Percentiles rank a stretch among this genome's conserved stretches.
Evolutionary conservation across 805 yeast species (phyloP).

Genomic region (Jamesozyma spencerorum): DNA sequence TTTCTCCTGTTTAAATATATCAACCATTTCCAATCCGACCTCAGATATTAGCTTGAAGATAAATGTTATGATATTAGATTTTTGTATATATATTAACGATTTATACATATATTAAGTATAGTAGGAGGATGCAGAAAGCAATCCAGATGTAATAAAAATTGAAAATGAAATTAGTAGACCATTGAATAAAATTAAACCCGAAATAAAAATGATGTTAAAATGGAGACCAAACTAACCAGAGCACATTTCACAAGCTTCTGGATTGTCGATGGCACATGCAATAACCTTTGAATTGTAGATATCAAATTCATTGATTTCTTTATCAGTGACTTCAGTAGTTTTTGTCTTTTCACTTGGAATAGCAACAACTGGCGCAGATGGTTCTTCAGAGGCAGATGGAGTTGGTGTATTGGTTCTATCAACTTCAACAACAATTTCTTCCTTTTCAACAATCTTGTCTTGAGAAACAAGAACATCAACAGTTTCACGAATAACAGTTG

Average conservation of each 20-base stretch:
- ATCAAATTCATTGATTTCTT: conserved; percentile 50
- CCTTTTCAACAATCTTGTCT: neutral
- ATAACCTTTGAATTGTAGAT: conserved; percentile 87
- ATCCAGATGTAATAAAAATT: neutral
- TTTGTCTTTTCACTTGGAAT: conserved; percentile 33
- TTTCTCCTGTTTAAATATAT: no score
- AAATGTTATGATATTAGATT: neutral
- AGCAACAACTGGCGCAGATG: conserved; percentile 23
- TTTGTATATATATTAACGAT: neutral
- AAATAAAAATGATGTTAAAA: conserved; percentile 1
- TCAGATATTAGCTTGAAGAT: no score
- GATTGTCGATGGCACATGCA: conserved; percentile 95
- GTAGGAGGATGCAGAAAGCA: neutral
- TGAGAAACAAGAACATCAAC: neutral
- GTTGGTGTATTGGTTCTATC: conserved; percentile 29
- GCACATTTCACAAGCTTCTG: conserved; percentile 98
- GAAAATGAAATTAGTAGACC: neutral
- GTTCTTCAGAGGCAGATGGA: conserved; percentile 24
- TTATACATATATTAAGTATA: neutral
- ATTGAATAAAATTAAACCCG: neutral
- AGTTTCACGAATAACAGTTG: conserved; percentile 1
- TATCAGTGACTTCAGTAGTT: conserved; percentile 31
- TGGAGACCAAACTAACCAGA: conserved; percentile 54
- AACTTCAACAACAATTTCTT: conserved; percentile 6
- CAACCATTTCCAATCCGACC: no score